phyloP scores from a whole-genome alignment of 2,329 filamentous ascomycete genomes.

The Gremmenia infestans region DNA sequence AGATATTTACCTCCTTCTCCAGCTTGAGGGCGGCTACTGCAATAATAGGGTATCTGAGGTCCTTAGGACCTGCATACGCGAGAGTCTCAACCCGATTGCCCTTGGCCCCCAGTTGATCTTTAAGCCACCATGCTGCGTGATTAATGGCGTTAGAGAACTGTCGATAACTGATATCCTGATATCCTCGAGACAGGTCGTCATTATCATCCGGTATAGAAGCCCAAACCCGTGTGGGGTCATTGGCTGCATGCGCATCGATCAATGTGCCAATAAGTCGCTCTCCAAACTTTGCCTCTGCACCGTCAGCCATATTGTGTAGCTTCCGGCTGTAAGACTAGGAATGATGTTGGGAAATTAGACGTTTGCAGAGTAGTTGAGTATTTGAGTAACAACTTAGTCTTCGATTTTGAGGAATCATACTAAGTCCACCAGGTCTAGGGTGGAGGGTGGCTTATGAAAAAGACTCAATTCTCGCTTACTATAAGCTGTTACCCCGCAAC shows the following conservation, averaged over 20 bases:
- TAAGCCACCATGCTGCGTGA: neutral
- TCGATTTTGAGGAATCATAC: too few relatives aligned
- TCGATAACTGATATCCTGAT: neutral
- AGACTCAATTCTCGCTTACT: too few relatives aligned
- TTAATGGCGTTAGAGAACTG: neutral
- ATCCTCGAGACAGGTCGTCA: neutral
- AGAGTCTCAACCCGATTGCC: neutral
- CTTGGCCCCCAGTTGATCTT: neutral
- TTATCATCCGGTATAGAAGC: neutral
- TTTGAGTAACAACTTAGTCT: too few relatives aligned
- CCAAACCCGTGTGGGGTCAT: neutral
- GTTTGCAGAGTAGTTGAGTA: too few relatives aligned
- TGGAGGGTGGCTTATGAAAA: too few relatives aligned
- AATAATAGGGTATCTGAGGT: neutral
- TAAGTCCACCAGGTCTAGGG: too few relatives aligned
- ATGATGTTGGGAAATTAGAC: too few relatives aligned
- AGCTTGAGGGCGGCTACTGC: slow-evolving; percentile 1
- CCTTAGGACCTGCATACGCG: slow-evolving; percentile 1
- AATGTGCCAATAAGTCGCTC: neutral
- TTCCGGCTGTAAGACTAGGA: too few relatives aligned
- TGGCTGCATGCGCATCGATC: neutral
- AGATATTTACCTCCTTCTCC: neutral
- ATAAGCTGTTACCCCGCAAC: too few relatives aligned
- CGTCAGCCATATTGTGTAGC: neutral
- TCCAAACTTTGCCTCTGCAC: neutral